A percentile compares a stretch with the other conserved stretches of the same genome.
Conservation (phyloP, 2,329 filamentous ascomycete species). For the Pestalotiopsis sp. region DNA sequence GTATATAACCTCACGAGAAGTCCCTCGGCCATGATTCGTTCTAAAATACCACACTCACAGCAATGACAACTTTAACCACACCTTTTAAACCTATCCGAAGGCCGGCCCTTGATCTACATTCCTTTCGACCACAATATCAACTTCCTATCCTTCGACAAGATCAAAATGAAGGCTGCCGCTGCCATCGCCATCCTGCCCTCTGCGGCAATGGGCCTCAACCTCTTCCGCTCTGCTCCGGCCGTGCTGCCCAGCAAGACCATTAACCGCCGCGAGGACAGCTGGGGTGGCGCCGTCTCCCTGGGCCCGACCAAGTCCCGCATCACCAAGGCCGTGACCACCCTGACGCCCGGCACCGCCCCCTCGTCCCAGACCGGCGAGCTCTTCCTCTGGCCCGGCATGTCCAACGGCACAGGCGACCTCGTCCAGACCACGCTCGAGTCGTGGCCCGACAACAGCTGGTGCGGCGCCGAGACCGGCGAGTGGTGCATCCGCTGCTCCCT, state of each 20-base stretch:
- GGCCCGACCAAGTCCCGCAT: constrained; percentile 11
- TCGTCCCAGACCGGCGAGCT: not conserved
- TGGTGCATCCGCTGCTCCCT: constrained; percentile 14
- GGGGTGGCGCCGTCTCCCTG: constrained; percentile 10
- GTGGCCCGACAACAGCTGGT: constrained; percentile 14
- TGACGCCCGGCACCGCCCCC: not conserved
- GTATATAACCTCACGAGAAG: not conserved
- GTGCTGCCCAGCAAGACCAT: constrained; percentile 3
- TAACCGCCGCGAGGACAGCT: constrained; percentile 6
- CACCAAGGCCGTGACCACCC: constrained; percentile 10
- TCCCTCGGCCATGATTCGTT: not conserved
- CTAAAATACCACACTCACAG: not conserved
- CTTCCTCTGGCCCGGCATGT: constrained; percentile 11
- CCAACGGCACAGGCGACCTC: constrained; percentile 10
- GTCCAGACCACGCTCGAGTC: constrained; percentile 13
- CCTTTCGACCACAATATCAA: not conserved
- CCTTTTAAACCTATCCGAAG: not conserved
- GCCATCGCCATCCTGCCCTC: constrained; percentile 6
- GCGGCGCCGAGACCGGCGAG: constrained; percentile 7
- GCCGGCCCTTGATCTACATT: not conserved
- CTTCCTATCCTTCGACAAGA: not conserved
- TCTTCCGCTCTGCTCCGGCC: constrained; percentile 4
- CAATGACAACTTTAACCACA: not conserved
- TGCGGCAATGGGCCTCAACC: constrained; percentile 1
- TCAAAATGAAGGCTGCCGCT: constrained; percentile 1